phyloP scores from a whole-genome alignment of 2,329 filamentous ascomycete genomes.

The Hypoxylon sp. region DNA sequence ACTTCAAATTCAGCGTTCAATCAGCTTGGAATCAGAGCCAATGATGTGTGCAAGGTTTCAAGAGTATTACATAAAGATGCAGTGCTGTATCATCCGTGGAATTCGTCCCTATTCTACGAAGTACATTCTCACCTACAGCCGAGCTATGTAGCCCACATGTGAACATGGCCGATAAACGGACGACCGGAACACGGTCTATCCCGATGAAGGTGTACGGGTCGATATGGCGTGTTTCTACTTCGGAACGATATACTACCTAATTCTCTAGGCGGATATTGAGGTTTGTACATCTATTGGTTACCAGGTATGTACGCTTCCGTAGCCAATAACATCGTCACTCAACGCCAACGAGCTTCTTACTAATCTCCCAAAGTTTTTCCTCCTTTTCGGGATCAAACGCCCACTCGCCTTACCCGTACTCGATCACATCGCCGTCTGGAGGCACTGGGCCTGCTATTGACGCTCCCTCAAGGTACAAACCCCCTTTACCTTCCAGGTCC shows the following conservation, averaged over 20 bases:
- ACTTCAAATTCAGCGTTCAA: background rate
- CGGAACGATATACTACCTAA: background rate
- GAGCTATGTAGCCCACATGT: constrained; percentile 9
- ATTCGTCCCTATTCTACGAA: background rate
- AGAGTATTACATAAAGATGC: background rate
- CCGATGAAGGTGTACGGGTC: background rate
- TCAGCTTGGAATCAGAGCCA: background rate
- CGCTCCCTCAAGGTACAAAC: constrained; percentile 60
- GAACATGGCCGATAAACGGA: background rate
- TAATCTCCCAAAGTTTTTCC: constrained; percentile 57
- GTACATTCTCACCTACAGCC: background rate
- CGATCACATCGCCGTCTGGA: constrained; percentile 43
- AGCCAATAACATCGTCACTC: constrained; percentile 29
- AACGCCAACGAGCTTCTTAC: constrained; percentile 46
- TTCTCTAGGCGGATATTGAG: background rate
- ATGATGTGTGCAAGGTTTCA: background rate
- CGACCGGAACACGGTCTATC: background rate
- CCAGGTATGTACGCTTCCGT: background rate
- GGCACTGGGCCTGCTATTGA: constrained; percentile 53
- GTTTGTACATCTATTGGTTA: background rate
- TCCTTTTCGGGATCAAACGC: constrained; percentile 59
- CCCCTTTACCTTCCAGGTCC: constrained; percentile 59
- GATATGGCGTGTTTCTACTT: background rate
- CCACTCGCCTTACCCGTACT: constrained; percentile 49
- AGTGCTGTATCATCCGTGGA: background rate